Conservation (phyloP, 331 rosid genomes). For the Acacia pycnantha region DNA sequence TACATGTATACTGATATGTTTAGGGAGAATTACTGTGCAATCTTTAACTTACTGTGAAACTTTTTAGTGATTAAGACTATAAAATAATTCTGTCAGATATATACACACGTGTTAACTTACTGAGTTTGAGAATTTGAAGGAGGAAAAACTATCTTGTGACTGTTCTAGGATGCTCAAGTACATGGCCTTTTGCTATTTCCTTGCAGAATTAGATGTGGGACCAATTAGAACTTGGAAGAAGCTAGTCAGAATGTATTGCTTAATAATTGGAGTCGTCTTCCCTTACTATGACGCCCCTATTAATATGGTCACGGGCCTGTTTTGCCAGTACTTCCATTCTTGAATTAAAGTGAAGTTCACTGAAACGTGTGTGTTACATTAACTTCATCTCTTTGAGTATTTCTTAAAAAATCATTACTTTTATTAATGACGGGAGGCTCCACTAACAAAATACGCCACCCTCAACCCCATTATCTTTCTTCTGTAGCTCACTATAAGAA, state of each 20-base stretch:
- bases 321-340: neutral
- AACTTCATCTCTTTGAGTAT: neutral
- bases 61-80: too few relatives aligned
- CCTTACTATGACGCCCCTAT: constrained; percentile 7
- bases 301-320: constrained; percentile 41
- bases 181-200: constrained; percentile 14
- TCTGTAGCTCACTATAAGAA: constrained; percentile 17
- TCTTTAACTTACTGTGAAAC: too few relatives aligned
- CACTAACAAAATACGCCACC: constrained; percentile 17
- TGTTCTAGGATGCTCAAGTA: constrained; percentile 37
- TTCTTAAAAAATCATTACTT: neutral
- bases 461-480: constrained; percentile 21
- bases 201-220: constrained; percentile 22
- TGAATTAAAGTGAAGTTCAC: neutral
- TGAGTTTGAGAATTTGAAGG: neutral
- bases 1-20: too few relatives aligned
- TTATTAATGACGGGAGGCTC: constrained; percentile 30
- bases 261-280: constrained; percentile 39
- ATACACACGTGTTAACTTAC: too few relatives aligned
- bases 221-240: constrained; percentile 29
- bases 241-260: constrained; percentile 18
- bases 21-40: too few relatives aligned
- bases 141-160: neutral
- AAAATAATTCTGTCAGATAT: too few relatives aligned
- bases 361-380: neutral